These are phyloP conservation scores for Cyclostephanos tholiformis DNA, from an alignment of 108 stramenopile species.

Conservation along the genomic window DNA sequence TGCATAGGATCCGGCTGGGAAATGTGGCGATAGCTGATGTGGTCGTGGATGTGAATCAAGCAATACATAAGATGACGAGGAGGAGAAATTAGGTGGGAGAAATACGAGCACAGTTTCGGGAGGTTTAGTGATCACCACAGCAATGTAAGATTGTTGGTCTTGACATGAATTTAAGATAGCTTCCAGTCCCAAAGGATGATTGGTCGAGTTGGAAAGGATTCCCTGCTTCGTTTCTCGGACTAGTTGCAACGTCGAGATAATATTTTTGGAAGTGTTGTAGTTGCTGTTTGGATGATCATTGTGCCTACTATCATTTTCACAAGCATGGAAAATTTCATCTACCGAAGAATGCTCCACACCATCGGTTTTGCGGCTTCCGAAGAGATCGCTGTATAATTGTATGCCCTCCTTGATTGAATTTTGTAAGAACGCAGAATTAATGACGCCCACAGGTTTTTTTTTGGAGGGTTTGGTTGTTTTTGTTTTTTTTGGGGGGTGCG, in stretches of 20 bases:
- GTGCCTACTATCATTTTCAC: background rate
- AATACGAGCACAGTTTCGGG: conserved; percentile 79
- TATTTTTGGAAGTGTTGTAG: background rate
- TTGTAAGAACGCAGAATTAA: conserved; percentile 51
- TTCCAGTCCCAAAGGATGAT: conserved; percentile 63
- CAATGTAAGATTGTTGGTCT: conserved; percentile 45
- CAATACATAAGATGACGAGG: conserved; percentile 44
- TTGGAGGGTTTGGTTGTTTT: too few relatives aligned
- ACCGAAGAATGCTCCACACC: conserved; percentile 71
- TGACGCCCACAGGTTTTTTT: conserved; percentile 2
- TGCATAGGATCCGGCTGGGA: conserved; percentile 62
- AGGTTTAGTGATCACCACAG: conserved; percentile 74
- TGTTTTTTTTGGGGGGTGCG: too few relatives aligned
- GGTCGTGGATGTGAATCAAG: conserved; percentile 87
- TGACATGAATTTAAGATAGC: conserved; percentile 48
- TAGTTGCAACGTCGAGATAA: conserved; percentile 35
- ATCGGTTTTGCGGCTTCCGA: conserved; percentile 3
- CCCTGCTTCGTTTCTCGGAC: conserved; percentile 69
- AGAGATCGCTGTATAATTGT: conserved; percentile 29
- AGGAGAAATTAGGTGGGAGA: conserved; percentile 40
- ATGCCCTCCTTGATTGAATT: conserved; percentile 56
- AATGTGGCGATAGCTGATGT: conserved; percentile 41
- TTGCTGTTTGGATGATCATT: conserved; percentile 6
- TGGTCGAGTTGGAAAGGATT: conserved; percentile 47
- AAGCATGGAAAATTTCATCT: conserved; percentile 63